Conservation (phyloP, 2,329 filamentous ascomycete species). For the Ophiosphaerella herpotricha region DNA sequence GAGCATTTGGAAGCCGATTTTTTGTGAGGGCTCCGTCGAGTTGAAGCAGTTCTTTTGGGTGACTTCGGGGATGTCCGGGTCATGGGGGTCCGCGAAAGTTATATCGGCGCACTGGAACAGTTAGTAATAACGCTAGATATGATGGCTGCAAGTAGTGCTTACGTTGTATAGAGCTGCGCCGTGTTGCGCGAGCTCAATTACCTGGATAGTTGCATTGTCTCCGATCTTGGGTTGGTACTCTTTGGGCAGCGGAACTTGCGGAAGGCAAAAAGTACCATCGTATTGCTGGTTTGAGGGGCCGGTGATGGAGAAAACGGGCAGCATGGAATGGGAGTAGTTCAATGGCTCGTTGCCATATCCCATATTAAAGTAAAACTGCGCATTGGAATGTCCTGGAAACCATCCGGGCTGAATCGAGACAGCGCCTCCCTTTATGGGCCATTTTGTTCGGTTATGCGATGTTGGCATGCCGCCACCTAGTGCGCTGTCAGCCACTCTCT, state of each 20-base stretch:
- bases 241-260: constrained; percentile 81
- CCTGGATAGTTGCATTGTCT: constrained; percentile 88
- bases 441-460: constrained; percentile 84
- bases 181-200: constrained; percentile 82
- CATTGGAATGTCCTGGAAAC: constrained; percentile 86
- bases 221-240: constrained; percentile 74
- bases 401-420: constrained; percentile 90
- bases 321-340: constrained; percentile 87
- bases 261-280: constrained; percentile 84
- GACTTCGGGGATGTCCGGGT: constrained; percentile 72
- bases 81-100: constrained; percentile 74
- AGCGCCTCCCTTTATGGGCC: constrained; percentile 88
- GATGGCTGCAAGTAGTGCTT: constrained; percentile 37
- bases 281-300: constrained; percentile 85
- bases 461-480: constrained; percentile 81
- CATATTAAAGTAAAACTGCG: constrained; percentile 88
- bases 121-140: constrained; percentile 3
- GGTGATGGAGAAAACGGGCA: constrained; percentile 78
- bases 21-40: constrained; percentile 56
- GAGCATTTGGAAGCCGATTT: constrained; percentile 73
- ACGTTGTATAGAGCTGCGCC: constrained; percentile 83
- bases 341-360: constrained; percentile 79
- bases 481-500: constrained; percentile 11
- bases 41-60: constrained; percentile 89
- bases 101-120: constrained; percentile 85